phyloP scores from a whole-genome alignment of 2,329 filamentous ascomycete genomes.

The Cryphonectria carpinicola region DNA sequence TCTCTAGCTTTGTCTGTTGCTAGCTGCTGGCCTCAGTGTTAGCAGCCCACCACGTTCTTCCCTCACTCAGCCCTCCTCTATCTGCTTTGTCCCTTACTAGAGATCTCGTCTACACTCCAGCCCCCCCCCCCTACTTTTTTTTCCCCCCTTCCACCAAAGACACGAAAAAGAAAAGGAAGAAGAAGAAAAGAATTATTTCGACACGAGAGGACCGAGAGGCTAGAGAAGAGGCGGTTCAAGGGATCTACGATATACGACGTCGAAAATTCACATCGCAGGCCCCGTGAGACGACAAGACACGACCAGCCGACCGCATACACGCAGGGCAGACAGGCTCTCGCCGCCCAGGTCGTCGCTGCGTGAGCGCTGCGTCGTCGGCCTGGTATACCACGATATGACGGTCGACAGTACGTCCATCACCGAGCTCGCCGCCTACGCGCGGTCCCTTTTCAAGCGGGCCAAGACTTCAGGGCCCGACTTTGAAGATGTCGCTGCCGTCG shows the following conservation, averaged over 20 bases:
- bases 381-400: conserved; percentile 35
- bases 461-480: conserved; percentile 54
- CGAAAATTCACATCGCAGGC: neutral
- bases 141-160: neutral
- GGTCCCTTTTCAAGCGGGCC: conserved; percentile 58
- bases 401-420: conserved; percentile 50
- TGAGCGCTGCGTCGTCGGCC: neutral
- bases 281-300: conserved; percentile 1
- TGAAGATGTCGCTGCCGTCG: conserved; percentile 51
- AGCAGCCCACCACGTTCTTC: conserved; percentile 21
- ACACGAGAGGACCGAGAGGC: neutral
- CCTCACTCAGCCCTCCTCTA: conserved; percentile 3
- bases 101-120: neutral
- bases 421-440: conserved; percentile 58
- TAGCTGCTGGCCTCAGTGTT: neutral
- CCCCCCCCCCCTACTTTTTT: neutral
- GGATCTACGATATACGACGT: neutral
- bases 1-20: neutral
- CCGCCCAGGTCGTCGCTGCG: conserved; percentile 17
- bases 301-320: conserved; percentile 7
- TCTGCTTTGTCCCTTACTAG: neutral
- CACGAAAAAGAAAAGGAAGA: neutral
- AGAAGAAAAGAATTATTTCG: neutral
- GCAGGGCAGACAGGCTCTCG: conserved; percentile 16
- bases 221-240: neutral